Evolutionary conservation across 805 yeast species (phyloP).

Genomic region (Metschnikowia orientalis): DNA sequence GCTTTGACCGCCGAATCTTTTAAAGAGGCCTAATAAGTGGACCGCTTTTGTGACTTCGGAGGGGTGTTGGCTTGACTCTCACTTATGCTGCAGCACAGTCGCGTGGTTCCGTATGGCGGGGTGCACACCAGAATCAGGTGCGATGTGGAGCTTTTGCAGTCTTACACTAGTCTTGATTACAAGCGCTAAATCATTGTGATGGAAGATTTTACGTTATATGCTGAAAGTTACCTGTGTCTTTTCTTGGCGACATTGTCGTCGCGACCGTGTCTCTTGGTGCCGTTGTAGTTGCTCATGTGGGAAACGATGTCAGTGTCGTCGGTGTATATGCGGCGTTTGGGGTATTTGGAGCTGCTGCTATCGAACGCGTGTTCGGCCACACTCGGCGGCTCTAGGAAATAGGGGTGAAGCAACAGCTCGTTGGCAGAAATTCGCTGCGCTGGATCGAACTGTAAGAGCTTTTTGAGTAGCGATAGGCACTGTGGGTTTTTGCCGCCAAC

Average conservation of each 20-base stretch:
- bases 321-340: constrained; percentile 78
- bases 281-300: constrained; percentile 20
- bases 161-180: too few species aligned
- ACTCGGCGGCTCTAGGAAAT: constrained; percentile 66
- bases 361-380: constrained; percentile 78
- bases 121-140: too few species aligned
- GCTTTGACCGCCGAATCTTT: too few species aligned
- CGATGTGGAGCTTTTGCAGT: too few species aligned
- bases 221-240: constrained; percentile 8
- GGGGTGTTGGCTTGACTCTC: too few species aligned
- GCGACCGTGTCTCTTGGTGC: constrained; percentile 24
- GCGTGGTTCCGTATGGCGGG: too few species aligned
- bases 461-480: constrained; percentile 61
- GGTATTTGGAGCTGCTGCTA: constrained; percentile 69
- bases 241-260: constrained; percentile 9
- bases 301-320: constrained; percentile 75
- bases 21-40: too few species aligned
- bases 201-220: background rate
- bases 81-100: too few species aligned
- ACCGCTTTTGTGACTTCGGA: too few species aligned
- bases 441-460: constrained; percentile 80
- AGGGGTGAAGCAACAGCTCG: constrained; percentile 70
- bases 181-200: background rate
- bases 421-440: constrained; percentile 71
- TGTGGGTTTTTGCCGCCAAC: constrained; percentile 70